A percentile compares a stretch with the other conserved stretches of the same genome.
phyloP scores from a whole-genome alignment of 2,329 filamentous ascomycete species.

The Aspergillus sp. region DNA sequence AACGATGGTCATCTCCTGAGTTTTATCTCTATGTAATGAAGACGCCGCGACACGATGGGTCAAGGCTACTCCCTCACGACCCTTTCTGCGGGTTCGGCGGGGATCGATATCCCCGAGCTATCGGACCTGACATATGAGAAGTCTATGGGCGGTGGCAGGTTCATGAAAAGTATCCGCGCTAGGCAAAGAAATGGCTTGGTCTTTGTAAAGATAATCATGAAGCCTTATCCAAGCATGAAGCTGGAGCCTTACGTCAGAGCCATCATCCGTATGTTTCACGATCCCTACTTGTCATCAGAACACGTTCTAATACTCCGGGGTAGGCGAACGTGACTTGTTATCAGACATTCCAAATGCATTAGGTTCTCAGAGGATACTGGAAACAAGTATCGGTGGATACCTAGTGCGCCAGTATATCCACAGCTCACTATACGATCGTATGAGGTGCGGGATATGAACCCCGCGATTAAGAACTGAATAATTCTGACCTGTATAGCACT shows the following conservation, averaged over 20 bases:
- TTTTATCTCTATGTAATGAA: slow-evolving; percentile 29
- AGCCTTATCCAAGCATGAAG: slow-evolving; percentile 80
- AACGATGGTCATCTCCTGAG: background rate
- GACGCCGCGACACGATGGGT: slow-evolving; percentile 65
- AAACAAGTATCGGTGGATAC: slow-evolving; percentile 88
- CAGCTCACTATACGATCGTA: slow-evolving; percentile 93
- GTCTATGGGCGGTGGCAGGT: slow-evolving; percentile 84
- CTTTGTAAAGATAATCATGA: slow-evolving; percentile 91
- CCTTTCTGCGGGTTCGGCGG: slow-evolving; percentile 84
- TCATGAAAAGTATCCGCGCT: slow-evolving; percentile 95
- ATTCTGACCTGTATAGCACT: slow-evolving; percentile 60
- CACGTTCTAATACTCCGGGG: slow-evolving; percentile 18
- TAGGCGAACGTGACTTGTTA: slow-evolving; percentile 77
- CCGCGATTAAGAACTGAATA: background rate
- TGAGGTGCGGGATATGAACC: slow-evolving; percentile 51
- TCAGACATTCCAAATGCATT: slow-evolving; percentile 87
- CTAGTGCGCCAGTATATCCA: slow-evolving; percentile 93
- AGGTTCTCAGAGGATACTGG: slow-evolving; percentile 84
- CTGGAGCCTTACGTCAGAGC: slow-evolving; percentile 75
- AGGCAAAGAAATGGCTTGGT: slow-evolving; percentile 87
- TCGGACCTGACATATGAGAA: slow-evolving; percentile 89
- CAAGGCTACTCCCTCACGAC: slow-evolving; percentile 95
- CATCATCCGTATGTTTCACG: slow-evolving; percentile 64
- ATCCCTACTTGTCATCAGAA: background rate
- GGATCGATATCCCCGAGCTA: slow-evolving; percentile 91